Percentiles rank a stretch among this genome's conserved stretches.
Evolutionary conservation across 768 basidiomycete species (phyloP).

Genomic region (Lactarius sp.): DNA sequence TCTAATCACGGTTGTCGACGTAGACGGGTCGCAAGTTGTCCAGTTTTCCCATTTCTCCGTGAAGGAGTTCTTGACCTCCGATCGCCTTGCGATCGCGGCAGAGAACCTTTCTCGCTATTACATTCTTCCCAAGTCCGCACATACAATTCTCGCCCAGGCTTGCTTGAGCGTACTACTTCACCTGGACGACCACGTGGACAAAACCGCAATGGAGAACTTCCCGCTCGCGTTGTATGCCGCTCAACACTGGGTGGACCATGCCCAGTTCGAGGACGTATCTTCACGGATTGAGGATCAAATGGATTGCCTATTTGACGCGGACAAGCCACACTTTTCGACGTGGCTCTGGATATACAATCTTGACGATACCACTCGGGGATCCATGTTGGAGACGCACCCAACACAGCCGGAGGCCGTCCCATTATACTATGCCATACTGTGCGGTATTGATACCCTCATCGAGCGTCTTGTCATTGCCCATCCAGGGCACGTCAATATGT

Average conservation of each 20-base stretch:
- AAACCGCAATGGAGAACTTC: rapidly evolving
- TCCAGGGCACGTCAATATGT: neutral
- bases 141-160: conserved; percentile 1
- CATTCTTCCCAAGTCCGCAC: neutral
- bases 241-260: conserved; percentile 8
- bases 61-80: conserved; percentile 9
- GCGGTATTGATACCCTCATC: neutral
- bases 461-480: neutral
- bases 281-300: neutral
- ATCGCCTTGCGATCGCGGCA: neutral
- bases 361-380: neutral
- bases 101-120: neutral
- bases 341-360: conserved; percentile 13
- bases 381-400: neutral
- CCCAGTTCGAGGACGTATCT: neutral
- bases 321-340: neutral
- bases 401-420: neutral
- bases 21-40: neutral
- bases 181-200: neutral
- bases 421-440: neutral
- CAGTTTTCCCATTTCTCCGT: conserved; percentile 17
- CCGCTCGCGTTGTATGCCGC: neutral
- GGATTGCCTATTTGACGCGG: neutral
- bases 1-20: neutral
- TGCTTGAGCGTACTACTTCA: neutral